Evolutionary conservation across 148 eudicot species (phyloP).

Genomic region (Salicornia ramosissima): DNA sequence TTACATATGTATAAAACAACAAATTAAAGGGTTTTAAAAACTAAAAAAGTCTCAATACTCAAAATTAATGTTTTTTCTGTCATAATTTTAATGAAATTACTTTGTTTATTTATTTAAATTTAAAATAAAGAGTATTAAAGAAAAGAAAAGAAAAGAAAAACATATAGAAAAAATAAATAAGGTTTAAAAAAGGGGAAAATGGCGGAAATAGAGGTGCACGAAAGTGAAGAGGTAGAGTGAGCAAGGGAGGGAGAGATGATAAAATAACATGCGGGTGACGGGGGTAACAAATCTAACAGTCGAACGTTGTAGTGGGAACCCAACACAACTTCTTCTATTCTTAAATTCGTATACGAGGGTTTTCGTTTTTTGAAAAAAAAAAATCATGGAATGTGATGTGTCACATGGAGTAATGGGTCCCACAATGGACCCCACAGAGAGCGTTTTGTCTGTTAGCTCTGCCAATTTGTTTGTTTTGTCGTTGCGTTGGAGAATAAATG

Average conservation of each 20-base stretch:
- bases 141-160: not conserved
- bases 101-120: too few species aligned
- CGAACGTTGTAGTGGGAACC: constrained; percentile 42
- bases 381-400: not conserved
- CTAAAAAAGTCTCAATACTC: too few species aligned
- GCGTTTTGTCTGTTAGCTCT: not conserved
- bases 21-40: too few species aligned
- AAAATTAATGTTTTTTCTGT: too few species aligned
- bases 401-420: constrained; percentile 21
- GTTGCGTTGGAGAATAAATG: not conserved
- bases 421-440: constrained; percentile 1
- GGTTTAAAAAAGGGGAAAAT: constrained; percentile 15
- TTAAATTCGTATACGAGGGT: too few species aligned
- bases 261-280: constrained; percentile 23
- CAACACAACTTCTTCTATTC: constrained; percentile 2
- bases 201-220: constrained; percentile 23
- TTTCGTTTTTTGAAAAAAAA: not conserved
- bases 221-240: constrained; percentile 8
- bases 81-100: too few species aligned
- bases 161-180: not conserved
- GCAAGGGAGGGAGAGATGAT: constrained; percentile 12
- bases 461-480: constrained; percentile 18
- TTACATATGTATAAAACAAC: too few species aligned
- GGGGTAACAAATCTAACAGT: constrained; percentile 24
- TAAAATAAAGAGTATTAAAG: too few species aligned